Percentiles rank a stretch among this genome's conserved stretches.
phyloP scores from a whole-genome alignment of 805 yeast species.

The Candida takata region DNA sequence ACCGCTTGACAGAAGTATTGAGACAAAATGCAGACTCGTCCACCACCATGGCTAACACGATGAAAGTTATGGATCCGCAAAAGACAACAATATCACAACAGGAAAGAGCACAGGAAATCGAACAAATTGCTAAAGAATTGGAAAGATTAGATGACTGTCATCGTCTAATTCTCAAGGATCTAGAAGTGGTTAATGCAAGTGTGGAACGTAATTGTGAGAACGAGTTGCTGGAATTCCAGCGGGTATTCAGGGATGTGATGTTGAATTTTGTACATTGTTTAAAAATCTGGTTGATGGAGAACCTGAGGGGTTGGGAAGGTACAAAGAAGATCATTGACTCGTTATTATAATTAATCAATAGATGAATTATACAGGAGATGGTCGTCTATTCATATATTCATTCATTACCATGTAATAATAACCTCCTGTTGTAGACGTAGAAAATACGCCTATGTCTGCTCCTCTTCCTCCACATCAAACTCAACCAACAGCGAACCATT shows the following conservation, averaged over 20 bases:
- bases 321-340: slow-evolving; percentile 24
- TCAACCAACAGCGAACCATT: slow-evolving; percentile 60
- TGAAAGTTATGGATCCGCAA: slow-evolving; percentile 24
- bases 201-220: slow-evolving; percentile 25
- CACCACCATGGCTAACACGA: slow-evolving; percentile 28
- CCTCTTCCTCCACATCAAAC: slow-evolving; percentile 23
- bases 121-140: slow-evolving; percentile 29
- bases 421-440: no score
- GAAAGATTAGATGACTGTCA: slow-evolving; percentile 34
- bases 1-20: slow-evolving; percentile 27
- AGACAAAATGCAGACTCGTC: slow-evolving; percentile 29
- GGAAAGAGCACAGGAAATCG: slow-evolving; percentile 32
- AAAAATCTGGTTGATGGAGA: slow-evolving; percentile 31
- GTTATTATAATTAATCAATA: no score
- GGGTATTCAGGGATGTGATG: slow-evolving; percentile 25
- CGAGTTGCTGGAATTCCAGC: slow-evolving; percentile 22
- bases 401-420: not conserved
- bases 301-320: slow-evolving; percentile 32
- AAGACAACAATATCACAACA: slow-evolving; percentile 24
- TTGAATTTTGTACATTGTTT: slow-evolving; percentile 27
- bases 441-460: no score
- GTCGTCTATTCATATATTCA: not conserved
- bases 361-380: not conserved
- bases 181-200: slow-evolving; percentile 29
- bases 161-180: slow-evolving; percentile 29